Base-by-base conservation (phyloP, 1,139 yeast genomes). In the Sugiyamaella castrensis region DNA sequence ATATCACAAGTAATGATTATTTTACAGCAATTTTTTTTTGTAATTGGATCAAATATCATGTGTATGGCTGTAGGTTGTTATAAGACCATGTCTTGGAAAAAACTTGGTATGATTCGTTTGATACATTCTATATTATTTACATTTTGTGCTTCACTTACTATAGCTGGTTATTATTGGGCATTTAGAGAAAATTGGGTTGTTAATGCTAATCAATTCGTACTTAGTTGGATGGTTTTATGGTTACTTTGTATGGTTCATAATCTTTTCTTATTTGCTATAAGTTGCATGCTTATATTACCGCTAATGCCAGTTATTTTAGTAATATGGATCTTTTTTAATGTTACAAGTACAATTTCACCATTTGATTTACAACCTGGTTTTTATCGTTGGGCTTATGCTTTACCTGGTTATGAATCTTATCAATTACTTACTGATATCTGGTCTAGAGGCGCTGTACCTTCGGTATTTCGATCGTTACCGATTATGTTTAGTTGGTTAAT, bases 361-460 rank as follows among this genome's bases (percentile, higher is more conserved):
- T 39, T 54, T 24, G 47, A 47, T 2, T 24, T 55, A 15, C 38
- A 32, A n/a, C 55, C 58, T 1, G 53, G 52, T 4, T 55, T 55
- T 42, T 55, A 46, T 28, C 50, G 47, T 8, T 53, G 56, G 58
- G 50, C 45, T 1, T 48, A 44, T 27, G 53, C 55, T 1, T 35
- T 55, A 9, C 58, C 57, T 15, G 44, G 49, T 13, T 43, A 80
- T 57, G 71, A 77, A 53, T 84, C 85, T 0, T 81, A 81, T 55
- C 73, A 77, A 19, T 82, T 84, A 2, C 78, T 79, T 2, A 79
- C 84, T 62, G 86, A 81, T 58, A 62, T 71, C 12, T 71, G 55
- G 74, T 71, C 52, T 46, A 63, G 80, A 30, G 85, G 85, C 0
- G 84, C 92, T 68, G 92, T 85, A 5, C 47, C 37, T 2, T 45